These are phyloP conservation scores for Basidiobolus meristosporus DNA, from an alignment of 371 early-diverging fungal species.

Conservation along the genomic window DNA sequence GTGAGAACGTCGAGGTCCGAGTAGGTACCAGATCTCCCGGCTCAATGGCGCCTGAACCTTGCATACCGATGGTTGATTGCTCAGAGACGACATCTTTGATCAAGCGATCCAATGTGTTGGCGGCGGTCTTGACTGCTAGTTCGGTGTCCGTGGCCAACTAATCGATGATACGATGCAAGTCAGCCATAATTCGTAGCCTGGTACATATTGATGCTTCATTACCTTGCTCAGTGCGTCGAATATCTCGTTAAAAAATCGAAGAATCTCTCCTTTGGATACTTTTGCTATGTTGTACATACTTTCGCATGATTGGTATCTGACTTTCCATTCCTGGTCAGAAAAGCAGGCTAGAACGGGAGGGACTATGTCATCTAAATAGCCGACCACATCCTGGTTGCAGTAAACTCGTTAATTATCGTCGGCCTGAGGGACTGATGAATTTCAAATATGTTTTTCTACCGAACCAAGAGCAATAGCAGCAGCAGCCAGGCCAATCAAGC, in stretches of 20 bases:
- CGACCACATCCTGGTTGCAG: conserved; percentile 25
- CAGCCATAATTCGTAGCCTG: too few species aligned
- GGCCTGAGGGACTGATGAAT: background rate
- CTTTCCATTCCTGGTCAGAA: conserved; percentile 65
- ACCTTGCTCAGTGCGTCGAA: conserved; percentile 85
- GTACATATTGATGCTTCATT: too few species aligned
- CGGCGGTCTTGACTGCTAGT: conserved; percentile 67
- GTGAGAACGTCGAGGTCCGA: too few species aligned
- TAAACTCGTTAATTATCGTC: background rate
- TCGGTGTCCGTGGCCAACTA: conserved; percentile 71
- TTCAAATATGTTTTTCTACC: conserved; percentile 10
- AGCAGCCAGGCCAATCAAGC: conserved; percentile 77
- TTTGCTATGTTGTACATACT: conserved; percentile 90
- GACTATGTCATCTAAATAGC: conserved; percentile 51
- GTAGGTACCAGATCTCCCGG: background rate
- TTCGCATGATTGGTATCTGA: conserved; percentile 89
- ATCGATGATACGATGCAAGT: background rate
- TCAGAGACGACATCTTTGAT: conserved; percentile 88
- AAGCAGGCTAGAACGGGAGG: conserved; percentile 84
- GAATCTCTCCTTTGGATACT: conserved; percentile 62
- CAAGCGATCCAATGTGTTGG: conserved; percentile 70
- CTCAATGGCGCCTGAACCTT: conserved; percentile 11
- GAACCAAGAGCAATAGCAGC: conserved; percentile 69
- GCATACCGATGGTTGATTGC: conserved; percentile 39
- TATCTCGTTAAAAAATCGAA: conserved; percentile 78